Base-by-base conservation (phyloP, 2,329 filamentous ascomycete species). In the Aspergillus phoenicis region DNA sequence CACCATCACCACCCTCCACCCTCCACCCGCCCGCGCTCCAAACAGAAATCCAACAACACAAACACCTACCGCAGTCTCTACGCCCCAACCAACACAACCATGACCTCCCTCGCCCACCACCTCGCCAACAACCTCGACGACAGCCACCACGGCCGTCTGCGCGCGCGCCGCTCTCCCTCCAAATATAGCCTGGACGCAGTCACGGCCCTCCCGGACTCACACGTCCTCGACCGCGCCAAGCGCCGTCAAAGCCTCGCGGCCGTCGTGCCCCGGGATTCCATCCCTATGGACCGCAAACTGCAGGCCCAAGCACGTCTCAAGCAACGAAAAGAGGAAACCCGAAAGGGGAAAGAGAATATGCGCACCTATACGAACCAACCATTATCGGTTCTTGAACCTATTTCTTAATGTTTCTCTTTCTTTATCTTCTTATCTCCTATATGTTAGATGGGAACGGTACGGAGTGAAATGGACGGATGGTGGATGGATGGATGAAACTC, bases 291-390 rank as follows among this genome's bases (percentile, higher is more conserved):
- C 30, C 70, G 76, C 22, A 55, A 70, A 56, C 66, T 74, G 3
- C 73, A 73, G 8, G 75, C 76, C 4, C 69, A 73, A 58, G 73
- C 71, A n/a, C 69, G 76, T 39, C 66, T 78, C 11, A 72, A 71
- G 49, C 53, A 56, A 30, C 71, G 69, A 45, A 73, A 70, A 60
- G 65, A 67, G 48, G 65, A 71, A 28, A 65, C 56, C 30, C 67
- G 66, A 20, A 72, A 67, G 63, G 75, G 71, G 26, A 76, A 75
- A 59, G 75, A 77, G 59, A 76, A 74, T 64, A 58, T 70, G 4
- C 64, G 60, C 45, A 48, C 67, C 13, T 55, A 61, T 39, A 48
- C 53, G 8, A 62, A 53, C 36, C 53, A 52, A n/a, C 8, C 53
- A 7, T 56, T 56, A 33, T 30, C 53, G 13, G 53, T 36, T 8